Evolutionary conservation across 768 basidiomycete genomes (phyloP).

Genomic region (Jaapia argillacea): DNA sequence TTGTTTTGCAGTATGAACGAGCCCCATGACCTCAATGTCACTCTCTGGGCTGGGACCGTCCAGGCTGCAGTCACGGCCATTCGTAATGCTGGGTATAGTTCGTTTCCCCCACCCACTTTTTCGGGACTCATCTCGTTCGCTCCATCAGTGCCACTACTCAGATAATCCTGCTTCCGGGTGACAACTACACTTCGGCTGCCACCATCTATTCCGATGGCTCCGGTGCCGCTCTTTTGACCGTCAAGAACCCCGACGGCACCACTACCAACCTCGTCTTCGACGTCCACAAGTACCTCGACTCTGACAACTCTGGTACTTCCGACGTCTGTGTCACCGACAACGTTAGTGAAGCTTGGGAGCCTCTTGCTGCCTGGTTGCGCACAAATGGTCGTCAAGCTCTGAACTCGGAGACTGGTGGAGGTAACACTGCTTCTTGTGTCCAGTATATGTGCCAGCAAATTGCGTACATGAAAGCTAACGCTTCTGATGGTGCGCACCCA

Average conservation of each 20-base stretch:
- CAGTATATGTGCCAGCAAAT: slow-evolving; percentile 30
- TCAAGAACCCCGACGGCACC: slow-evolving; percentile 30
- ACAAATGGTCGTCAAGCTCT: slow-evolving; percentile 32
- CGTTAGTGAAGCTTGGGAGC: slow-evolving; percentile 33
- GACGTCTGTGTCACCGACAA: slow-evolving; percentile 33
- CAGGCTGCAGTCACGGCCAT: slow-evolving; percentile 25
- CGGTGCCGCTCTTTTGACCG: slow-evolving; percentile 26
- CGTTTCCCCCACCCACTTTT: slow-evolving; percentile 11
- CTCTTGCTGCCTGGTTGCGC: slow-evolving; percentile 32
- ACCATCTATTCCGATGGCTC: slow-evolving; percentile 26
- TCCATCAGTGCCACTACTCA: slow-evolving; percentile 29
- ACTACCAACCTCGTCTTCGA: slow-evolving; percentile 32
- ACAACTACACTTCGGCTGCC: slow-evolving; percentile 28
- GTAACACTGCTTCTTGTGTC: slow-evolving; percentile 26
- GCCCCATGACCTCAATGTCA: slow-evolving; percentile 33
- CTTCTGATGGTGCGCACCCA: slow-evolving; percentile 39
- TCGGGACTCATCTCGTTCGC: slow-evolving; percentile 31
- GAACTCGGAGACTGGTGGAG: slow-evolving; percentile 35
- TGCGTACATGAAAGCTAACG: slow-evolving; percentile 33
- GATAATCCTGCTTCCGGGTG: slow-evolving; percentile 34
- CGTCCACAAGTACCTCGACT: slow-evolving; percentile 36
- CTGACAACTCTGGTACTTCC: slow-evolving; percentile 34
- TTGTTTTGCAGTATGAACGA: slow-evolving; percentile 30
- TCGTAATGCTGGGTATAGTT: slow-evolving; percentile 19
- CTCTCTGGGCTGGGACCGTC: slow-evolving; percentile 23